Conservation (phyloP, 169 alveolate species). For the Cyclospora cayetanensis region DNA sequence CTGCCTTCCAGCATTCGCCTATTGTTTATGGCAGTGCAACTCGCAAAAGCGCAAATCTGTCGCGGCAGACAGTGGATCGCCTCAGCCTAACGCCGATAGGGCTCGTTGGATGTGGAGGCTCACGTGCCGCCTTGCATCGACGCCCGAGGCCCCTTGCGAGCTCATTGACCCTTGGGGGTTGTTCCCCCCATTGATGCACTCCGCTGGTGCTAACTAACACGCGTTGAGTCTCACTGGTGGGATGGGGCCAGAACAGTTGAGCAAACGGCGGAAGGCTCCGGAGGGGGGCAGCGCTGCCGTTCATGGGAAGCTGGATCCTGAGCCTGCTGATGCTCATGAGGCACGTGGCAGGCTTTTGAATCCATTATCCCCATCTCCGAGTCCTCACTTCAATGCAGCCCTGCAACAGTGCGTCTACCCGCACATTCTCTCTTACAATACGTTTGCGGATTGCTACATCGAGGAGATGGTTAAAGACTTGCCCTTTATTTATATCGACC, state of each 20-base stretch:
- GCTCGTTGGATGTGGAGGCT: background rate
- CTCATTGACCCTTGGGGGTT: background rate
- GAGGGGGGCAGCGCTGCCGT: background rate
- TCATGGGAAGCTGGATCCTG: background rate
- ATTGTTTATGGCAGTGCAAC: background rate
- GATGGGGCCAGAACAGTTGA: conserved; percentile 39
- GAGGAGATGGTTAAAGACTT: conserved; percentile 66
- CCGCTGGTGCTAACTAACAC: background rate
- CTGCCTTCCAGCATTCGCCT: conserved; percentile 14
- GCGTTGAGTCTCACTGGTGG: background rate
- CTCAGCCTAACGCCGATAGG: background rate
- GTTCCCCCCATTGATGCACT: background rate
- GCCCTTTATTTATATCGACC: conserved; percentile 65
- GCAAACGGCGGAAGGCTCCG: conserved; percentile 25
- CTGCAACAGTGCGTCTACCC: conserved; percentile 69
- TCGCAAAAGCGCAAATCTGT: background rate
- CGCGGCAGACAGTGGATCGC: background rate
- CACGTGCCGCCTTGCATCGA: background rate
- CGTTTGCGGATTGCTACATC: conserved; percentile 62
- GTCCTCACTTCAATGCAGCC: conserved; percentile 59
- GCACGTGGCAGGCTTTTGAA: conserved; percentile 27
- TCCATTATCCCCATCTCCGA: conserved; percentile 47
- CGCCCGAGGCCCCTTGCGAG: background rate
- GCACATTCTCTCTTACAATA: conserved; percentile 69
- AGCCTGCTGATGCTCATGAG: background rate